Conservation (phyloP, 1,139 yeast species). For the Yamadazyma friedrichii region DNA sequence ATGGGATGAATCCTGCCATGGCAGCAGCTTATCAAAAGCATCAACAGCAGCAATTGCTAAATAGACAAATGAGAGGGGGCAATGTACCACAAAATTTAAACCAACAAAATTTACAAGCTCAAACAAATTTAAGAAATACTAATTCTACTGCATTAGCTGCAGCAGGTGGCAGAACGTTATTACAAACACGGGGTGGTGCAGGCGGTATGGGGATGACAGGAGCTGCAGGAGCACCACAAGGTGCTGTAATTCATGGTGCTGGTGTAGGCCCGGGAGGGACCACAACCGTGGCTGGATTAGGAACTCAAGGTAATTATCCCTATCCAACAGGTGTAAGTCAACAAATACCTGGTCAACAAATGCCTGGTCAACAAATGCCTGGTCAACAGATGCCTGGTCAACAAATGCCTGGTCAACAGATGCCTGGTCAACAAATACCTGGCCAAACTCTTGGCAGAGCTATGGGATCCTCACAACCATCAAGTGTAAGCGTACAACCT, state of each 20-base stretch:
- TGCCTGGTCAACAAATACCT: slow-evolving; percentile 1
- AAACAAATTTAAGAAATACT: slow-evolving; percentile 9
- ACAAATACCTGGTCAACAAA: slow-evolving; percentile 1
- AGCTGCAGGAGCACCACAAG: background rate
- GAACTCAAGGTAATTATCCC: too few relatives aligned
- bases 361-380: slow-evolving; percentile 1
- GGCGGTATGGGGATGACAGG: background rate
- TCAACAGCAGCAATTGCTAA: slow-evolving; percentile 7
- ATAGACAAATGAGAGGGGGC: slow-evolving; percentile 4
- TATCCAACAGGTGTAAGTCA: background rate
- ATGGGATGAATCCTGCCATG: slow-evolving; percentile 2
- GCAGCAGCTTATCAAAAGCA: slow-evolving; percentile 5
- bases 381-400: background rate
- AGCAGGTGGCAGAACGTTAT: slow-evolving; percentile 4
- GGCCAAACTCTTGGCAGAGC: background rate
- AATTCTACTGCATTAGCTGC: slow-evolving; percentile 11
- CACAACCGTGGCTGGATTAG: background rate
- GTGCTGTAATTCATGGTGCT: background rate
- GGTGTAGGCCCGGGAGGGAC: background rate
- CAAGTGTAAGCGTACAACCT: slow-evolving; percentile 9
- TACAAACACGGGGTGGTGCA: slow-evolving; percentile 3
- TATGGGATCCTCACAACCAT: background rate
- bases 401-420: background rate
- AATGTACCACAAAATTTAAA: slow-evolving; percentile 3
- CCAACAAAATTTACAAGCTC: slow-evolving; percentile 9